Evolutionary conservation across 805 yeast genomes (phyloP), one percentile per base, ranked within the genome.

Genomic region (Saccharomycopsis javanensis): DNA sequence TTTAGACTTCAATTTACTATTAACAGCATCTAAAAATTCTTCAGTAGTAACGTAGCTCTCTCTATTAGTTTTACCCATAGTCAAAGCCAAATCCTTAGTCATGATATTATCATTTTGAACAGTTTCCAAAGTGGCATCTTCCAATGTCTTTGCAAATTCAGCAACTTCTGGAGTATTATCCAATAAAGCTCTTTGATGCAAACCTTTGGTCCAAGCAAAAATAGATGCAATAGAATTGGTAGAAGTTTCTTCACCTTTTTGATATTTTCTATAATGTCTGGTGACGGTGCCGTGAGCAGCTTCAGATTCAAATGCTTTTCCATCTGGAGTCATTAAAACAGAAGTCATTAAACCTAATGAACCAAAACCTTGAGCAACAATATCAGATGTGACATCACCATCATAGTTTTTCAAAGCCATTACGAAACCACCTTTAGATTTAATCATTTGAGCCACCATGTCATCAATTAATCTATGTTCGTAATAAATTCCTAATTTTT

Each of bases 241-340:
- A 5, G 97, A 88, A 18, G 98, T 92, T 75, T 91, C 97, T 71
- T 90, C 88, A 64, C 98, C 98, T 73, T 86, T 88, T 75, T 92
- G 97, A 73, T 88, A 89, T 74, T 85, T 94, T 77, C 97, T 86
- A 76, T 79, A 92, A 72, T 92, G 98, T 76, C 98, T 87, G 51
- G 97, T 92, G 65, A 92, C 98, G 13, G 98, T 92, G 57, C 98
- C 98, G 71, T 92, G 98, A n/a, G 98, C 98, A 59, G 98, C 98
- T 77, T 92, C 98, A 56, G 90, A 77, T 77, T 92, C 97, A 71
- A 88, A 91, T 13, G 96, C 85, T 76, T 87, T 88, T 27, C 97
- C 97, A 72, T 92, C 97, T 54, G 97, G 95, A n/a, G 97, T 83
- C 68, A 90, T 82, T 65, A 92, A 80, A n/a, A 89, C 96, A 2